Evolutionary conservation across 2,329 filamentous ascomycete genomes (phyloP).

Genomic region (Pestalotiopsis fici): DNA sequence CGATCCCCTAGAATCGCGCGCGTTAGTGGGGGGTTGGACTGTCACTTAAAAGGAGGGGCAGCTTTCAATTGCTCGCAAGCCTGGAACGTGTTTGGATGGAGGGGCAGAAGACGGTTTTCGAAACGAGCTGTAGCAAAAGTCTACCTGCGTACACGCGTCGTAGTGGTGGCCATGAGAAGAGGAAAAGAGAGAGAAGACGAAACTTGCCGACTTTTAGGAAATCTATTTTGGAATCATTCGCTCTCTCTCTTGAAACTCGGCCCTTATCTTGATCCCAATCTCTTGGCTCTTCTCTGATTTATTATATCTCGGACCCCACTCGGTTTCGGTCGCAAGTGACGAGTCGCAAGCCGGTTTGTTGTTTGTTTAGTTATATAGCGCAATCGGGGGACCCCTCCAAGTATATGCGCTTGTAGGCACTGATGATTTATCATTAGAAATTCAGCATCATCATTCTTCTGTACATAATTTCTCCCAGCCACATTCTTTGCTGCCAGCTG

Average conservation of each 20-base stretch:
- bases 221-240: neutral
- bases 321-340: neutral
- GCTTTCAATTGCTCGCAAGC: neutral
- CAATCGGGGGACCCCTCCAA: neutral
- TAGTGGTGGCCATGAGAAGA: neutral
- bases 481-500: neutral
- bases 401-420: neutral
- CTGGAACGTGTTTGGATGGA: neutral
- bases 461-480: neutral
- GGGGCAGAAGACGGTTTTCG: neutral
- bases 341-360: neutral
- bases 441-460: neutral
- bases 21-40: neutral
- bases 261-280: neutral
- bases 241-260: neutral
- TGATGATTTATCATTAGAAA: neutral
- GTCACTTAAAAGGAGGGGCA: neutral
- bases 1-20: neutral
- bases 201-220: neutral
- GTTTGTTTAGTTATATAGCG: neutral
- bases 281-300: neutral
- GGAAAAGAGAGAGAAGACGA: neutral
- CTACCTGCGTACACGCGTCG: neutral
- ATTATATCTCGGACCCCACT: neutral
- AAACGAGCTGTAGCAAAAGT: neutral